Base-by-base conservation (phyloP, 2,329 filamentous ascomycete species). In the Penicillium palitans region DNA sequence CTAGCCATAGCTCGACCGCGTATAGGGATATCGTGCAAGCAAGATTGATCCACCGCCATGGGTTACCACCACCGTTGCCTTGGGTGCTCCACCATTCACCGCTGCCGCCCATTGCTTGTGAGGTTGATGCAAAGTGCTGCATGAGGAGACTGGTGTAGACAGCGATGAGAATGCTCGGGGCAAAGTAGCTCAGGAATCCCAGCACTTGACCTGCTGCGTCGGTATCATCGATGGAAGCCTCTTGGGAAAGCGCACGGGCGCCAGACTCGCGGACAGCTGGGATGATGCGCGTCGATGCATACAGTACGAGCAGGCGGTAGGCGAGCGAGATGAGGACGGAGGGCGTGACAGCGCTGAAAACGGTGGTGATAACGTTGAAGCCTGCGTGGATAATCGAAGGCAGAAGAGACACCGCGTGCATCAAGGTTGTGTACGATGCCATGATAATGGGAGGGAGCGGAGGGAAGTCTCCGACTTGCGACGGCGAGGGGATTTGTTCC, bases 381-480 rank as follows among this genome's bases (percentile, higher is more conserved):
- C 88, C 89, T 0, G 91, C 93, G 74, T 90, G 90, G 4, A 96
- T 87, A 29, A 90, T 92, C 3, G 85, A 88, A 3, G 91, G 93
- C n/a, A 96, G 81, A 4, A 88, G 89, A 56, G 90, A 90, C 39
- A 98, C 80, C 47, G 93, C 85, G 67, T 96, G 90, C 47, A 97
- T 81, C 44, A 98, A 80, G 0, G 93, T 97, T 27, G 92, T 93
- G 76, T 97, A 98, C 7, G 93, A 97, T 6, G 93, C 95, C 93
- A 98, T 98, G 74, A 99, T 93, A 64, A 98, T 92, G 0, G 95
- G 95, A 15, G 95, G 95, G 44, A 99, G 82, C n/a, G 95, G 95
- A 40, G 95, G 95, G 61, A 98, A 95, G 27, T 96, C 93, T 60
- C 78, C 72, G 6, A 75, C 70, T 59, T 96, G 89, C 15, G 84